Percentiles rank a stretch among this genome's conserved stretches.
Conservation (phyloP, 768 basidiomycete species). For the Tricholoma flavovirens region DNA sequence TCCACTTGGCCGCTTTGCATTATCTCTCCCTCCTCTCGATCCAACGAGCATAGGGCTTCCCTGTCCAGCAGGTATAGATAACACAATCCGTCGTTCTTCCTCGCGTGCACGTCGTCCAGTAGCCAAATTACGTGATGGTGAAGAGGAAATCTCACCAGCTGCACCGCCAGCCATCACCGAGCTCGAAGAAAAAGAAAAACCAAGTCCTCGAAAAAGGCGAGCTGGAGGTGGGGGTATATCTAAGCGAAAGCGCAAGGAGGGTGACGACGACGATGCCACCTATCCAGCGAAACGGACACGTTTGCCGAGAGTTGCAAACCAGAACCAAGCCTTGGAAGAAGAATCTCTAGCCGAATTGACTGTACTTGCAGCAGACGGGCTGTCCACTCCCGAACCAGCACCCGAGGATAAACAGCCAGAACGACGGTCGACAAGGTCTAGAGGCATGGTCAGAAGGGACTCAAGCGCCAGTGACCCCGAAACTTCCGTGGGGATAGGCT, state of each 20-base stretch:
- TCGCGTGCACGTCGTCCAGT: conserved; percentile 41
- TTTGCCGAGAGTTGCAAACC: conserved; percentile 38
- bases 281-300: conserved; percentile 69
- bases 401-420: conserved; percentile 32
- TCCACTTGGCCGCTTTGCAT: conserved; percentile 55
- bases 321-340: conserved; percentile 29
- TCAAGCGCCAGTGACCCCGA: conserved; percentile 51
- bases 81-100: conserved; percentile 36
- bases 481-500: conserved; percentile 8
- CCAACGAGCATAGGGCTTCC: conserved; percentile 53
- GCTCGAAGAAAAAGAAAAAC: conserved; percentile 33
- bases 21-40: conserved; percentile 61
- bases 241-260: conserved; percentile 55
- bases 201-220: conserved; percentile 49
- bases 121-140: conserved; percentile 45
- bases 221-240: conserved; percentile 33
- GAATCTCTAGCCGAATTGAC: conserved; percentile 31
- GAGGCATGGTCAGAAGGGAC: conserved; percentile 36
- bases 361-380: conserved; percentile 16
- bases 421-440: conserved; percentile 45
- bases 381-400: conserved; percentile 22
- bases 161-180: conserved; percentile 30
- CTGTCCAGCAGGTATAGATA: conserved; percentile 38
- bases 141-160: conserved; percentile 27
- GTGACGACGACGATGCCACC: conserved; percentile 58